Evolutionary conservation across 2,329 filamentous ascomycete species (phyloP).

Genomic region (Chaetomium strumarium): DNA sequence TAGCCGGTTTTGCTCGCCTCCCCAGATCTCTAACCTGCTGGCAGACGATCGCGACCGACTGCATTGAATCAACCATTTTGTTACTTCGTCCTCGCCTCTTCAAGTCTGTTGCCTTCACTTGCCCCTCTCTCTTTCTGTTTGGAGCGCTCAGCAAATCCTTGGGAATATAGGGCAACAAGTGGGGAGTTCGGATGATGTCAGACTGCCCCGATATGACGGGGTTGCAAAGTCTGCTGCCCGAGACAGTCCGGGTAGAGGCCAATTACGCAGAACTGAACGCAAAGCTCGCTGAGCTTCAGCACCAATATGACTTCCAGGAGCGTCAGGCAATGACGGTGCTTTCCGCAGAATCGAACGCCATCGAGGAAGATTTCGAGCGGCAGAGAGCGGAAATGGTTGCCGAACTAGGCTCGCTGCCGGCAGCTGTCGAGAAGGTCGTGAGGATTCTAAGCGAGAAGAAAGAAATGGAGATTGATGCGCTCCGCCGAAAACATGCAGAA

Average conservation of each 20-base stretch:
- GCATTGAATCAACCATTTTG: too few species aligned
- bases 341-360: background rate
- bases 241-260: conserved; percentile 8
- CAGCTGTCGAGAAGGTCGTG: conserved; percentile 7
- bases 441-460: conserved; percentile 1
- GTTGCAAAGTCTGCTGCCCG: background rate
- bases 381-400: background rate
- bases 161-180: background rate
- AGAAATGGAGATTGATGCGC: background rate
- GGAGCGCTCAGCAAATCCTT: background rate
- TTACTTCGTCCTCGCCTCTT: too few species aligned
- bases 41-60: too few species aligned
- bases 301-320: conserved; percentile 1
- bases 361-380: conserved; percentile 6
- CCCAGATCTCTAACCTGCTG: too few species aligned
- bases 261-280: conserved; percentile 1
- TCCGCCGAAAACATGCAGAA: background rate
- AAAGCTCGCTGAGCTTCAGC: conserved; percentile 6
- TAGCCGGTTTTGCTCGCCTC: too few species aligned
- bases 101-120: too few species aligned
- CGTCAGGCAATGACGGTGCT: background rate
- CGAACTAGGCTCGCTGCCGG: background rate
- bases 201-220: conserved; percentile 9
- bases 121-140: too few species aligned
- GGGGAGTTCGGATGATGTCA: background rate